Conservation (phyloP, 805 yeast genomes). For the Teunomyces panamensis region DNA sequence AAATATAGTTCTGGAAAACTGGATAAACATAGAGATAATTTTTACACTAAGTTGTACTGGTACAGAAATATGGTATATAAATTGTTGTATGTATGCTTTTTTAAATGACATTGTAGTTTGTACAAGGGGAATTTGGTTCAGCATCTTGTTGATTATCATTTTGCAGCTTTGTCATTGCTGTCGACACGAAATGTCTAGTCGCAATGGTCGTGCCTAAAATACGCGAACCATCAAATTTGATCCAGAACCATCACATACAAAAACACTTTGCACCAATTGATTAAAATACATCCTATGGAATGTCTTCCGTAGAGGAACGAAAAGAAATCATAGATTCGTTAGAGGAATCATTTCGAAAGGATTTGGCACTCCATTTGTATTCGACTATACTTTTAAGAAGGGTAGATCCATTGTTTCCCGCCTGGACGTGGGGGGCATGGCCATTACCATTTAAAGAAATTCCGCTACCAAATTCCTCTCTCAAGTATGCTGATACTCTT, state of each 20-base stretch:
- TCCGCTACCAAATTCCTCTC: conserved; percentile 33
- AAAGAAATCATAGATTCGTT: conserved; percentile 26
- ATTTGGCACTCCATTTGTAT: conserved; percentile 65
- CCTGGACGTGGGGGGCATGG: conserved; percentile 55
- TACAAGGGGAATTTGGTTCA: no score
- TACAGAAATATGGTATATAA: no score
- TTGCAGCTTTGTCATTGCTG: no score
- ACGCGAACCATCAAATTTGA: no score
- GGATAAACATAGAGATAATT: no score
- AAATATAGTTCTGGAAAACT: not conserved
- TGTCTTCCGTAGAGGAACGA: conserved; percentile 14
- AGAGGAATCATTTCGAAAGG: conserved; percentile 51
- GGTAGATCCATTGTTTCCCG: conserved; percentile 35
- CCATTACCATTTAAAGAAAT: conserved; percentile 41
- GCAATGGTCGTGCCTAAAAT: no score
- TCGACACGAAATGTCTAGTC: no score
- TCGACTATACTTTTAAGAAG: conserved; percentile 47
- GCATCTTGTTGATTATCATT: no score
- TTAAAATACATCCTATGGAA: not conserved
- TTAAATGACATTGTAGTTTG: no score
- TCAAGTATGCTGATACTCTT: conserved; percentile 19
- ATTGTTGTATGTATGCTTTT: no score
- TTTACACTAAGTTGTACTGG: no score
- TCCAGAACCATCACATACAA: not conserved
- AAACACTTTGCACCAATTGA: not conserved